A percentile compares a stretch with the other conserved stretches of the same genome.
Conservation (phyloP, 2,329 filamentous ascomycete genomes). For the Amphichorda felina region DNA sequence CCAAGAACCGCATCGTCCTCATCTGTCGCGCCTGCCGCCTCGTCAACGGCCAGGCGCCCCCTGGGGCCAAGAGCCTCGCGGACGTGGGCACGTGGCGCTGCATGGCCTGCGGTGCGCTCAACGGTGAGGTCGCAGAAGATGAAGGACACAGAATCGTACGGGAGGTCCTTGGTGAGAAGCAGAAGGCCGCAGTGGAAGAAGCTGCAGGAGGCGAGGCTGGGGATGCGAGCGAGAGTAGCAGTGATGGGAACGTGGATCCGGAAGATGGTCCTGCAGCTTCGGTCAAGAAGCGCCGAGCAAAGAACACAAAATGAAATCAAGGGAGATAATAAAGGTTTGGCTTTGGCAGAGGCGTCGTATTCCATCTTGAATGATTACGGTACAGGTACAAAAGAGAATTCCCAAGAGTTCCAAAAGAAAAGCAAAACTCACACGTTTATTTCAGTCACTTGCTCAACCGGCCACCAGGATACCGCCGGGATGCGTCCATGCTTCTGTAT, state of each 20-base stretch:
- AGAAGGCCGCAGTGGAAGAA: constrained; percentile 1
- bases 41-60: constrained; percentile 92
- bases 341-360: no score
- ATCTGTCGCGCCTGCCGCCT: constrained; percentile 75
- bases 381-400: no score
- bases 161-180: constrained; percentile 36
- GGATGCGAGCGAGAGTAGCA: not conserved
- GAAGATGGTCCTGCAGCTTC: constrained; percentile 9
- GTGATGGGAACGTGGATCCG: constrained; percentile 1
- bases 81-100: constrained; percentile 86
- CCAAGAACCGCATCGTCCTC: constrained; percentile 81
- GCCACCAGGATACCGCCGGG: no score
- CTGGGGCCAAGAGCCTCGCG: constrained; percentile 63
- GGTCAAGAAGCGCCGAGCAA: constrained; percentile 11
- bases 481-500: no score
- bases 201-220: constrained; percentile 3
- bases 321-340: no score
- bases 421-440: no score
- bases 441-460: no score
- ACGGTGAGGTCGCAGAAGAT: constrained; percentile 69
- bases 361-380: no score
- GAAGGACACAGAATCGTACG: constrained; percentile 63
- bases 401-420: no score
- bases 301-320: constrained; percentile 6
- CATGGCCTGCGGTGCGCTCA: constrained; percentile 68